phyloP scores from a whole-genome alignment of 2,329 filamentous ascomycete genomes.

The Gliomastix tumulicola region DNA sequence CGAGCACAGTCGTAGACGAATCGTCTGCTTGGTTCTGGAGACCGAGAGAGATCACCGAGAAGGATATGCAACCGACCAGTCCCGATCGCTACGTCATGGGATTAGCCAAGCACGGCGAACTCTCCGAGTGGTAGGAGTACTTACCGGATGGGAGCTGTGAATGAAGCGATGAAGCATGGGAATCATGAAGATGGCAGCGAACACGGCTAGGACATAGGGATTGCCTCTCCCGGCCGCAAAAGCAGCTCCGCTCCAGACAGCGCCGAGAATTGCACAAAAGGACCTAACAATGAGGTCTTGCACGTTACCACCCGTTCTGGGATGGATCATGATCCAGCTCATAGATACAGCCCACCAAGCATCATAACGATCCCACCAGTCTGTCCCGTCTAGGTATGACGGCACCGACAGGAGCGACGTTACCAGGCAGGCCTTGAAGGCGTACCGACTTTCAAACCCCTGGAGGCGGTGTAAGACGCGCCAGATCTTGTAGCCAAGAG shows the following conservation, averaged over 20 bases:
- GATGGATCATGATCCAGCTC: conserved; percentile 46
- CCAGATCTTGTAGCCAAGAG: conserved; percentile 39
- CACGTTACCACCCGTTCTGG: conserved; percentile 47
- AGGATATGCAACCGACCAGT: conserved; percentile 49
- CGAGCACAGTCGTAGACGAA: conserved; percentile 29
- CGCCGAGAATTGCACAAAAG: conserved; percentile 41
- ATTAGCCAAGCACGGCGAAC: conserved; percentile 6
- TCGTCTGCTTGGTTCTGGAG: conserved; percentile 21
- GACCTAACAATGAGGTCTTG: conserved; percentile 48
- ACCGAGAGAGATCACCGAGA: conserved; percentile 44
- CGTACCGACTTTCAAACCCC: conserved; percentile 51
- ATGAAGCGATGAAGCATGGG: conserved; percentile 52
- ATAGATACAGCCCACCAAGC: conserved; percentile 53
- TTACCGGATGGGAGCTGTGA: conserved; percentile 44
- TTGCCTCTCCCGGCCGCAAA: conserved; percentile 44
- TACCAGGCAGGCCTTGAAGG: conserved; percentile 46
- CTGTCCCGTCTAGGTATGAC: conserved; percentile 38
- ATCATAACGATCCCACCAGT: conserved; percentile 49
- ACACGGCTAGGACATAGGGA: conserved; percentile 46
- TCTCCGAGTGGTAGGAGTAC: conserved; percentile 4
- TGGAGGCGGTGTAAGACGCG: conserved; percentile 42
- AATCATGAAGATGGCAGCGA: conserved; percentile 49
- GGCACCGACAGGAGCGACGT: conserved; percentile 45
- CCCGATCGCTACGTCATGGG: conserved; percentile 38
- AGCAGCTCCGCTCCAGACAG: conserved; percentile 46